phyloP scores from a whole-genome alignment of 371 early-diverging fungal species.

The Apophysomyces sp. region DNA sequence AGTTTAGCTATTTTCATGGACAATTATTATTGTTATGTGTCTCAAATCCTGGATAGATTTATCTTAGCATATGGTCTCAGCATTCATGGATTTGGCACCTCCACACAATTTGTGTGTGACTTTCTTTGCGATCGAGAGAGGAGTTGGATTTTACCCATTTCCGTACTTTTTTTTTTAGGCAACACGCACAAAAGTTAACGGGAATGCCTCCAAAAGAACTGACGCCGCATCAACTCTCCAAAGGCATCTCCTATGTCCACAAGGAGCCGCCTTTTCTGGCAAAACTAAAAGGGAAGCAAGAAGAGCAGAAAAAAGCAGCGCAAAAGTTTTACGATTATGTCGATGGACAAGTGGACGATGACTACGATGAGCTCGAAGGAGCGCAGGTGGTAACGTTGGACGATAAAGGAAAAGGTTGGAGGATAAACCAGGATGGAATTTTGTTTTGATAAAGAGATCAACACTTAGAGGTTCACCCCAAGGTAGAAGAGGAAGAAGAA shows the following conservation, averaged over 20 bases:
- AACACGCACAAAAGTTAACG: background rate
- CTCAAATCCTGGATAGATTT: no score
- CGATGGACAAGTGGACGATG: constrained; percentile 48
- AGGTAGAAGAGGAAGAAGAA: constrained; percentile 16
- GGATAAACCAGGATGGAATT: background rate
- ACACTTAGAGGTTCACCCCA: constrained; percentile 26
- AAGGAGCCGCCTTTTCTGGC: constrained; percentile 49
- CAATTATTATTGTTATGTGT: no score
- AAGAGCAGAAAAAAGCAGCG: constrained; percentile 19
- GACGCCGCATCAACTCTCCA: constrained; percentile 47
- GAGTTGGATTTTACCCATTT: no score
- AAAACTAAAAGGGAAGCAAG: constrained; percentile 24
- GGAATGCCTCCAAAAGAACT: constrained; percentile 22
- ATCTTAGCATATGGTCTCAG: no score
- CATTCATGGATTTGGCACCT: no score
- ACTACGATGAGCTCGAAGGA: constrained; percentile 49
- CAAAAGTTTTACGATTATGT: constrained; percentile 36
- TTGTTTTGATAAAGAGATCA: background rate
- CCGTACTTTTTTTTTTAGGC: no score
- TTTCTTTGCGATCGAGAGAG: no score
- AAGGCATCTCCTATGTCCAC: constrained; percentile 44
- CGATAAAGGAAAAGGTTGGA: constrained; percentile 42
- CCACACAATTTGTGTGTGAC: no score
- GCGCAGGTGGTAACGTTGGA: constrained; percentile 49
- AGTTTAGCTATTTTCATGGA: no score